These are phyloP conservation scores for Lactarius psammicola DNA, from an alignment of 768 basidiomycete species.

Conservation along the genomic window DNA sequence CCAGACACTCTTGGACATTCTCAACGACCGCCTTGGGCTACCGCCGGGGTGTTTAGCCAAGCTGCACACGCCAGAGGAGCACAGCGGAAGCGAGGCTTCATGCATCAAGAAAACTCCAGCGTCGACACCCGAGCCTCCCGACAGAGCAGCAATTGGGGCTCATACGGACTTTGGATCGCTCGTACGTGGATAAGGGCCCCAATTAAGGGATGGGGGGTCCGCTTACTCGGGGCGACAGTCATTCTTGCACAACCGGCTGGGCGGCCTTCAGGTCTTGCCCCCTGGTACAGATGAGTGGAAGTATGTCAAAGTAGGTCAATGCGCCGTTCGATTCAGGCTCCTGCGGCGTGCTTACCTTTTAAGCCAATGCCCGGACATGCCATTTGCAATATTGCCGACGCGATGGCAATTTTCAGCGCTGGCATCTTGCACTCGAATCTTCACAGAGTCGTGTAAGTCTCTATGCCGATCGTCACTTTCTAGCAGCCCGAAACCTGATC, in stretches of 20 bases:
- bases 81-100: conserved; percentile 37
- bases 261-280: conserved; percentile 11
- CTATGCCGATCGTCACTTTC: not conserved
- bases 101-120: conserved; percentile 33
- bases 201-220: too few relatives aligned
- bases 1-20: conserved; percentile 33
- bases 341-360: not conserved
- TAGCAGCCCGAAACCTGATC: not conserved
- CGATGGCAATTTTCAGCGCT: conserved; percentile 35
- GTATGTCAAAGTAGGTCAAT: conserved; percentile 5
- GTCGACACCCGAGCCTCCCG: conserved; percentile 32
- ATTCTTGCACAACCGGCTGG: conserved; percentile 1
- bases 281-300: conserved; percentile 11
- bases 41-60: conserved; percentile 34
- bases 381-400: conserved; percentile 38
- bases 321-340: not conserved
- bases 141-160: conserved; percentile 36
- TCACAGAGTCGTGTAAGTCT: conserved; percentile 34
- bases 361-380: conserved; percentile 36
- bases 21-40: conserved; percentile 38
- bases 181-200: not conserved
- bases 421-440: conserved; percentile 37
- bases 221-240: conserved; percentile 1
- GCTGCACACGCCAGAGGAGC: conserved; percentile 34
- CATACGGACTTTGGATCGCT: conserved; percentile 42